Evolutionary conservation across 495 filamentous ascomycete genomes (phyloP), one percentile per base, ranked within the genome.

Genomic region (Oidiodendron maius): DNA sequence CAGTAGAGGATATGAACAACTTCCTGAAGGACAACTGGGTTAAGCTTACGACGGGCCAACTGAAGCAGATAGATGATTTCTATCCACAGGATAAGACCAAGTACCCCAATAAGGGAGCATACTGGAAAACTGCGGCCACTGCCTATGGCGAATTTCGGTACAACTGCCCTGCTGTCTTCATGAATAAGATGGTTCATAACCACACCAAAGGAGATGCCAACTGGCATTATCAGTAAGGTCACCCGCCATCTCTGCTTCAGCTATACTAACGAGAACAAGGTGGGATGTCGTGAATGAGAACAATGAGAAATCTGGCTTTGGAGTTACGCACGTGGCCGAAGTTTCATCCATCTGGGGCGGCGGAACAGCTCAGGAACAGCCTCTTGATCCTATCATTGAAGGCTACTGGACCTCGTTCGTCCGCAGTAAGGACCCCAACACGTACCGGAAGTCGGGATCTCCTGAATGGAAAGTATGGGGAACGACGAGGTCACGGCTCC

Each of bases 101-200:
- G 28, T 49, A 81, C 71, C 57, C 77, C 0, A 57, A 64, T 24
- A 50, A 63, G 2, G 71, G 71, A 1, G 60, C 65, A 16, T 82
- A 77, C 64, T 85, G 80, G 77, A 68, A 71, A 0, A 75, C 81
- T n/a, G 67, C 74, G 12, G 71, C 74, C 47, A 69, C 75, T 32
- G 77, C 77, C 3, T 90, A 87, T 56, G 84, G 83, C 18, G 81
- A 89, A 53, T 71, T 87, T 48, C 76, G 84, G n/a, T 89, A 89
- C 64, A 82, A 71, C 56, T 90, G 86, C 46, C 83, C 83, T 0
- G 75, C 74, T 1, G 67, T 86, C 17, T 78, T 70, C 58, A 63
- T 83, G 62, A 77, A 71, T 13, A 59, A 67, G 3, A 60, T 68
- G 0, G 69, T 75, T 51, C 60, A 58, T 1, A 35, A 30, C 12